Conservation (phyloP, 2,329 filamentous ascomycete species). For the Acephala macrosclerotiorum region DNA sequence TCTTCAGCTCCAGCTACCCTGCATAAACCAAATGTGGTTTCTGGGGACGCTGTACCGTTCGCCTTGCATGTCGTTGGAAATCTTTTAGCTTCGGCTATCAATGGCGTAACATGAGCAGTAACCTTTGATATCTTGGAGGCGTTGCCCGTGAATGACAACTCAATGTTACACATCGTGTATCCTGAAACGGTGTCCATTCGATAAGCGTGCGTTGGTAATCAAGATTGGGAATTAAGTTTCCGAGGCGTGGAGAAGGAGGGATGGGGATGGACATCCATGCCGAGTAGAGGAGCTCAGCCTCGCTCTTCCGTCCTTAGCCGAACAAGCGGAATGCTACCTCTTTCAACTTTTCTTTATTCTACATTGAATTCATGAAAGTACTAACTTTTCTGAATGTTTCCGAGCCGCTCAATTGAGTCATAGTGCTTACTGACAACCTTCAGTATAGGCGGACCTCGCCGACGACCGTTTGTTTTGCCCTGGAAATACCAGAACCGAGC, state of each 20-base stretch:
- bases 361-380: neutral
- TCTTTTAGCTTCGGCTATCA: neutral
- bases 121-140: neutral
- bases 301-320: neutral
- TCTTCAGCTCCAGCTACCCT: neutral
- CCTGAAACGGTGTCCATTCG: neutral
- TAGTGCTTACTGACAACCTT: conserved; percentile 3
- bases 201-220: neutral
- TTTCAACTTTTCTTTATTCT: conserved; percentile 1
- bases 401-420: conserved; percentile 9
- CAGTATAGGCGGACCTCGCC: neutral
- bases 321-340: neutral
- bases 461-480: neutral
- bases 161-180: conserved; percentile 9
- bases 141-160: conserved; percentile 2
- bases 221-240: conserved; percentile 3
- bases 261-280: neutral
- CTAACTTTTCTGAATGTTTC: neutral
- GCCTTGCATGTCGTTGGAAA: neutral
- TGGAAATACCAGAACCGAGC: neutral
- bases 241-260: neutral
- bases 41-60: neutral
- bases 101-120: conserved; percentile 5
- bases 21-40: neutral
- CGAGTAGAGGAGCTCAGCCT: neutral